Evolutionary conservation across 2,329 filamentous ascomycete genomes (phyloP).

Genomic region (Sporothrix schenckii): DNA sequence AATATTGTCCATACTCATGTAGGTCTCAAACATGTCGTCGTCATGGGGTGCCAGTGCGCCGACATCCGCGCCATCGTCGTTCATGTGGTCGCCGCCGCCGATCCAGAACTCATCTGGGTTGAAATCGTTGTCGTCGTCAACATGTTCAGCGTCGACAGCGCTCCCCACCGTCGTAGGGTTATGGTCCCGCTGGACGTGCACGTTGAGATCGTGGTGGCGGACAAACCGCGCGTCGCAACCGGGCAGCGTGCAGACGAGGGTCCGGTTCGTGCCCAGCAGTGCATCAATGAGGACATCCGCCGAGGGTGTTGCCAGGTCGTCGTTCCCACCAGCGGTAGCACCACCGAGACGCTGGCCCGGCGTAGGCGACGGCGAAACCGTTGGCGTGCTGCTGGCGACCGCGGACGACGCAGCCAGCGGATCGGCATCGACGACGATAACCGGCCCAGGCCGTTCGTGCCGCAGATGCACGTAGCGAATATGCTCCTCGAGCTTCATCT

Average conservation of each 20-base stretch:
- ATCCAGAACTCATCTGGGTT: slow-evolving; percentile 33
- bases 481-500: slow-evolving; percentile 79
- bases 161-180: neutral
- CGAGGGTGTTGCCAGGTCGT: slow-evolving; percentile 46
- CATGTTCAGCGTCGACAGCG: neutral
- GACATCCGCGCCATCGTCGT: neutral
- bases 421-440: slow-evolving; percentile 33
- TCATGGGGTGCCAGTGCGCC: neutral
- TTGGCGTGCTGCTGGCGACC: neutral
- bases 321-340: neutral
- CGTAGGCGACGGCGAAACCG: slow-evolving; percentile 32
- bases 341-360: slow-evolving; percentile 28
- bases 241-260: slow-evolving; percentile 48
- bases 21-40: slow-evolving; percentile 27
- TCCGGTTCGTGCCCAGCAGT: slow-evolving; percentile 46
- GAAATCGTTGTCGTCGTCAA: slow-evolving; percentile 2
- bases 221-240: slow-evolving; percentile 54
- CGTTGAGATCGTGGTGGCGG: slow-evolving; percentile 55
- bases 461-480: slow-evolving; percentile 79
- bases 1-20: slow-evolving; percentile 25
- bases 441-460: slow-evolving; percentile 48
- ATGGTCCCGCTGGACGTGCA: slow-evolving; percentile 47
- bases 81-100: slow-evolving; percentile 24
- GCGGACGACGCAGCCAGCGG: neutral
- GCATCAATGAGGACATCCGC: slow-evolving; percentile 41